phyloP scores from a whole-genome alignment of 352 stramenopile species.

The Globisporangium nagaii region DNA sequence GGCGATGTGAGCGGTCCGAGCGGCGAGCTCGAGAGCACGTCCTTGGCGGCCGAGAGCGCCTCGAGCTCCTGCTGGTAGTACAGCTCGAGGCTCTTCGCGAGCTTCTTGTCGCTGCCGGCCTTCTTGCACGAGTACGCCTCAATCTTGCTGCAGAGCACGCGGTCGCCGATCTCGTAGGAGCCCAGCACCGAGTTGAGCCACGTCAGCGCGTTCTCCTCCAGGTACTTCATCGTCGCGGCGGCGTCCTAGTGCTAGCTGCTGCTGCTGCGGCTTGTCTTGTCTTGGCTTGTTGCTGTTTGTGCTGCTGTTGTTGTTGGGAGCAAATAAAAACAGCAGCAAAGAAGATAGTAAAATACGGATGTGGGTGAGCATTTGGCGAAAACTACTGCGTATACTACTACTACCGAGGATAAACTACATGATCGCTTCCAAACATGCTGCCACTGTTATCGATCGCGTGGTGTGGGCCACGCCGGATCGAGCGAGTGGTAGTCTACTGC shows the following conservation, averaged over 20 bases:
- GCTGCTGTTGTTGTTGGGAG: neutral
- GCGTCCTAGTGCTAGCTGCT: neutral
- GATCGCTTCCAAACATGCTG: too few species aligned
- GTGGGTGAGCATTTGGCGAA: too few species aligned
- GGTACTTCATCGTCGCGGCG: slow-evolving; percentile 84
- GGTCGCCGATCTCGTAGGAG: slow-evolving; percentile 83
- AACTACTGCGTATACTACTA: too few species aligned
- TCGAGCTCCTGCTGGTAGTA: slow-evolving; percentile 84
- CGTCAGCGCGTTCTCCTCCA: slow-evolving; percentile 87
- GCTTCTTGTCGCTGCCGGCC: slow-evolving; percentile 87
- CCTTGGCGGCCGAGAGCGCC: slow-evolving; percentile 24
- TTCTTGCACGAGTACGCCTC: slow-evolving; percentile 93
- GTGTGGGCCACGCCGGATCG: too few species aligned
- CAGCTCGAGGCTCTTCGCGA: slow-evolving; percentile 86
- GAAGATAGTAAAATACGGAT: too few species aligned
- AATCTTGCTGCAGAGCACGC: slow-evolving; percentile 81
- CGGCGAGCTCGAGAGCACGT: slow-evolving; percentile 63
- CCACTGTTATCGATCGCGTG: too few species aligned
- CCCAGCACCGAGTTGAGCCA: slow-evolving; percentile 88
- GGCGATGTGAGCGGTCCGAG: slow-evolving; percentile 72
- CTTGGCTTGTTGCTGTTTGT: slow-evolving; percentile 3
- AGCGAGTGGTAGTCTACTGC: neutral
- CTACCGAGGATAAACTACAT: too few species aligned
- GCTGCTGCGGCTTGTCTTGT: neutral
- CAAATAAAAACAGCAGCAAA: too few species aligned